Evolutionary conservation across 208 protist species (phyloP).

Genomic region (Trichomonas tenax): DNA sequence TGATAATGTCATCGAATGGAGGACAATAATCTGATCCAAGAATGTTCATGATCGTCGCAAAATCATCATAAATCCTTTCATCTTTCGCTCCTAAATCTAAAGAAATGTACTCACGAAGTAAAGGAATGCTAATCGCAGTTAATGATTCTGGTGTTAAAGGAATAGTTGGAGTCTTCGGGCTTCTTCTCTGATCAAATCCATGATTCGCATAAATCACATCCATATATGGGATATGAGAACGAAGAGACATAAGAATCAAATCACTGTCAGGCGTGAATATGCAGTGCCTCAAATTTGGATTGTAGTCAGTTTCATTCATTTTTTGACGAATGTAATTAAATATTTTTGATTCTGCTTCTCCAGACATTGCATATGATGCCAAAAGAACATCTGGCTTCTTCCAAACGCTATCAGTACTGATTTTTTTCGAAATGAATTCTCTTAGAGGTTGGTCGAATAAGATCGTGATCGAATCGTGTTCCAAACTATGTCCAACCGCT

Average conservation of each 20-base stretch:
- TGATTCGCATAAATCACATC: conserved; percentile 27
- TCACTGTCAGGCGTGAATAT: not conserved
- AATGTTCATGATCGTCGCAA: conserved; percentile 22
- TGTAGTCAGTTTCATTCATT: not conserved
- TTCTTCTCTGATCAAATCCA: not conserved
- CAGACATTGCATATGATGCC: not conserved
- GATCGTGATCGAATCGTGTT: not conserved
- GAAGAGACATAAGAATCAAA: not conserved
- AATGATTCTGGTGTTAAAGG: not conserved
- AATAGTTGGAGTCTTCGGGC: not conserved
- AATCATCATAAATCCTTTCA: conserved; percentile 39
- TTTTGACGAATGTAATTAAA: not conserved
- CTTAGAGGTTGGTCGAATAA: not conserved
- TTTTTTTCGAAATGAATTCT: not conserved
- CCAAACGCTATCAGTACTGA: not conserved
- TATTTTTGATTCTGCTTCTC: not conserved
- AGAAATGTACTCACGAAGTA: conserved; percentile 14
- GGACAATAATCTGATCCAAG: not conserved
- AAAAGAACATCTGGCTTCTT: not conserved
- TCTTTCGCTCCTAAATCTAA: not conserved
- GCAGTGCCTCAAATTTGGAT: not conserved
- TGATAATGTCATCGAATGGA: not conserved
- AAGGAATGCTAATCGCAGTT: not conserved
- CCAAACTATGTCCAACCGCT: not conserved
- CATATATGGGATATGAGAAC: not conserved